These are phyloP conservation scores for Corynascus novoguineensis DNA, from an alignment of 495 filamentous ascomycete genomes.

Conservation along the genomic window DNA sequence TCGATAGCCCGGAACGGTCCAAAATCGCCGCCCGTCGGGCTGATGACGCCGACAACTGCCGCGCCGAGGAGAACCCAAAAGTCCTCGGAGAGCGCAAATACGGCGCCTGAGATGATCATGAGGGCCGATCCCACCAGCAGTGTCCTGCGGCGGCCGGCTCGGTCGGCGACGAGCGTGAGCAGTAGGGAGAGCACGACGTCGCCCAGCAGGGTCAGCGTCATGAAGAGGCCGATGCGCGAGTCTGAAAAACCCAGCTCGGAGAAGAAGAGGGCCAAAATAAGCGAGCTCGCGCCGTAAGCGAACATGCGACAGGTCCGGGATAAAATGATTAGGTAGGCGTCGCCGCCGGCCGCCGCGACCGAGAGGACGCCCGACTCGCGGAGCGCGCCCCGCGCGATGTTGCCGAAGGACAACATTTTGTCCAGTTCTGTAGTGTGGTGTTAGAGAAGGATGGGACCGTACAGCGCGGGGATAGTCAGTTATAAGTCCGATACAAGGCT, in stretches of 20 bases:
- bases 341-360: conserved; percentile 45
- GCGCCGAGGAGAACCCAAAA: conserved; percentile 73
- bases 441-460: too few relatives aligned
- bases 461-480: too few relatives aligned
- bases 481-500: too few relatives aligned
- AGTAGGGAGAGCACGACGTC: conserved; percentile 71
- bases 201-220: conserved; percentile 78
- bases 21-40: conserved; percentile 71
- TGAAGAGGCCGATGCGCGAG: conserved; percentile 72
- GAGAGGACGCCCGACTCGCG: conserved; percentile 46
- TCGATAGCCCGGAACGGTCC: conserved; percentile 82
- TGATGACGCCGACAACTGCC: conserved; percentile 77
- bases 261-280: conserved; percentile 47
- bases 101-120: conserved; percentile 62
- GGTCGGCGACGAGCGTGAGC: conserved; percentile 73
- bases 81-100: conserved; percentile 62
- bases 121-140: conserved; percentile 59
- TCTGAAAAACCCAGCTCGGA: conserved; percentile 58
- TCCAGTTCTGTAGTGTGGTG: neutral
- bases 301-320: conserved; percentile 44
- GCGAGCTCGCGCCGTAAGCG: conserved; percentile 37
- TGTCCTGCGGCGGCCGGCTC: conserved; percentile 61
- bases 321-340: conserved; percentile 40
- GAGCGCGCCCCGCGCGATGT: conserved; percentile 3
- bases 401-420: neutral